These are phyloP conservation scores for Russula sp. DNA, from an alignment of 768 basidiomycete genomes.

Conservation along the genomic window DNA sequence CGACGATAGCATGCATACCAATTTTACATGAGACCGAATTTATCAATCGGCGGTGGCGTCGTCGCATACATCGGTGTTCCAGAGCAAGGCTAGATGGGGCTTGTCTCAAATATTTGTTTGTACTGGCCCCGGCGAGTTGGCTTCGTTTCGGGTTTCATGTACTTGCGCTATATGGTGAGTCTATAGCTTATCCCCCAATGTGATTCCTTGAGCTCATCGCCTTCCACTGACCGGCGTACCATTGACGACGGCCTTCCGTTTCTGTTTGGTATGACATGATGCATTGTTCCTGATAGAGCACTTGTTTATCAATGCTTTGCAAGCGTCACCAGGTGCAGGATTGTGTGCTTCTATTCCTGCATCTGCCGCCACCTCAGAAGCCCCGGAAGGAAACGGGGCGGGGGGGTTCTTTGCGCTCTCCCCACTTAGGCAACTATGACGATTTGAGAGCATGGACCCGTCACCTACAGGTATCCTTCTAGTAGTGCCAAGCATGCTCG, in stretches of 20 bases:
- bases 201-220: not conserved
- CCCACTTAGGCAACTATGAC: not conserved
- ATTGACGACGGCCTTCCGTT: not conserved
- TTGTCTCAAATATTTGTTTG: not conserved
- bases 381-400: not conserved
- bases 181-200: not conserved
- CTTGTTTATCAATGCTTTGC: slow-evolving; percentile 5
- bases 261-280: no score
- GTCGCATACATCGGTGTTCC: not conserved
- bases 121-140: not conserved
- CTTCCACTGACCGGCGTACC: not conserved
- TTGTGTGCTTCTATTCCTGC: not conserved
- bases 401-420: slow-evolving; percentile 9
- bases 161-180: not conserved
- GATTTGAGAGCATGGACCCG: not conserved
- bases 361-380: not conserved
- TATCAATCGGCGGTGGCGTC: slow-evolving; percentile 4
- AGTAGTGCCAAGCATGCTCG: not conserved
- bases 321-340: not conserved
- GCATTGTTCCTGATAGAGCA: not conserved
- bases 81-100: not conserved
- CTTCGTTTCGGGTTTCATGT: not conserved
- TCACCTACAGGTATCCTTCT: not conserved
- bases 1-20: not conserved
- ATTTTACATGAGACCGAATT: not conserved